phyloP scores from a whole-genome alignment of 164 flowering plant species.

The Sextonia rubra region DNA sequence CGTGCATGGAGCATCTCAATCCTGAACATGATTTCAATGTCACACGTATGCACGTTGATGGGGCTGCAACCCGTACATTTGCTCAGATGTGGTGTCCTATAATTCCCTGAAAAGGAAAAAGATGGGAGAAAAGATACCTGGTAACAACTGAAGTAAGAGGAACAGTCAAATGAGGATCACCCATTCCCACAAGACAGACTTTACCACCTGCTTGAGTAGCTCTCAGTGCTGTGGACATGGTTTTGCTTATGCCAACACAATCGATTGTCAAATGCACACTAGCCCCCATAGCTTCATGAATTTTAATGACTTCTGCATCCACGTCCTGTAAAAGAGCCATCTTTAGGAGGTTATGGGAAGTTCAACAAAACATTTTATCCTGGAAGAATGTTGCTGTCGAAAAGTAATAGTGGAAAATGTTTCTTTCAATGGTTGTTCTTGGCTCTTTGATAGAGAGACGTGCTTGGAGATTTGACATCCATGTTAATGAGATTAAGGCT shows the following conservation, averaged over 20 bases:
- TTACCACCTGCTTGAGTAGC: slow-evolving; percentile 86
- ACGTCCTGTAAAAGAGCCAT: slow-evolving; percentile 44
- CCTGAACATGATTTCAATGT: too few species aligned
- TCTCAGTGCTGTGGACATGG: slow-evolving; percentile 73
- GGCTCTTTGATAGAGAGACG: too few species aligned
- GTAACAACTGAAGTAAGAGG: slow-evolving; percentile 84
- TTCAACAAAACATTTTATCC: too few species aligned
- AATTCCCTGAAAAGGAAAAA: neutral
- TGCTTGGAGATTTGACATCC: too few species aligned
- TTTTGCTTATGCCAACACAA: slow-evolving; percentile 82
- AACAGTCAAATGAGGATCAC: slow-evolving; percentile 64
- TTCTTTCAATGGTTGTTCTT: too few species aligned
- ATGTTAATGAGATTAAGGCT: too few species aligned
- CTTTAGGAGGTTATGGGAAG: too few species aligned
- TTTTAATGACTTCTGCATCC: slow-evolving; percentile 46
- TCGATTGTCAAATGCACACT: slow-evolving; percentile 66
- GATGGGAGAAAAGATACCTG: slow-evolving; percentile 37
- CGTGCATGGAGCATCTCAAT: neutral
- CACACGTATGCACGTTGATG: too few species aligned
- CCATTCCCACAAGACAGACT: slow-evolving; percentile 93
- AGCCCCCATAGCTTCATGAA: slow-evolving; percentile 57
- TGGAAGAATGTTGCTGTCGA: too few species aligned
- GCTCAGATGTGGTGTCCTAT: neutral
- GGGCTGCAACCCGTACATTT: neutral
- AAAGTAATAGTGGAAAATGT: neutral